Conservation (phyloP, 352 stramenopile species). For the Phytopythium chamaehyphon region DNA sequence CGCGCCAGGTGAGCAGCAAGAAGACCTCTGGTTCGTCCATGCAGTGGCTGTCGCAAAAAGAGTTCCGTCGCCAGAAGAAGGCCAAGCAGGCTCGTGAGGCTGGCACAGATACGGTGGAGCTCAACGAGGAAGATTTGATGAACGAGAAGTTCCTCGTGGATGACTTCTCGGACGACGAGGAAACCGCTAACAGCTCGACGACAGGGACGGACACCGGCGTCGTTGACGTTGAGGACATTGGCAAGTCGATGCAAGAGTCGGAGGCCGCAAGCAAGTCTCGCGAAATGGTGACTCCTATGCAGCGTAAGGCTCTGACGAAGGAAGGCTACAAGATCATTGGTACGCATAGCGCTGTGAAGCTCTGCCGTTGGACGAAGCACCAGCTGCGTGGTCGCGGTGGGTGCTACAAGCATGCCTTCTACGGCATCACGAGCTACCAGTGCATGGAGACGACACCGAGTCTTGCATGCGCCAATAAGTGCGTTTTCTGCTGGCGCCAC, state of each 20-base stretch:
- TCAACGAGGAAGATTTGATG: constrained; percentile 83
- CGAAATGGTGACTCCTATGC: constrained; percentile 96
- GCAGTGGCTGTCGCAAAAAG: constrained; percentile 77
- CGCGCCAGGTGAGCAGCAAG: constrained; percentile 21
- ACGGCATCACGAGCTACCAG: constrained; percentile 98
- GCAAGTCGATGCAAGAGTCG: constrained; percentile 83
- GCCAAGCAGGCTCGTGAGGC: constrained; percentile 54
- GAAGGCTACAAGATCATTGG: constrained; percentile 99
- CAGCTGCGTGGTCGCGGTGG: constrained; percentile 95
- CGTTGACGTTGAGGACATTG: constrained; percentile 86
- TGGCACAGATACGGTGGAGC: constrained; percentile 52
- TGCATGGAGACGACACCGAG: constrained; percentile 99
- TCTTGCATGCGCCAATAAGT: constrained; percentile 98
- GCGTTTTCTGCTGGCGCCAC: constrained; percentile 98
- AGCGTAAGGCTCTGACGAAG: constrained; percentile 93
- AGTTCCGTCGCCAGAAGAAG: constrained; percentile 83
- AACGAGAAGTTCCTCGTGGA: constrained; percentile 78
- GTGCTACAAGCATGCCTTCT: constrained; percentile 99
- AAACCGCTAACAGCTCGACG: constrained; percentile 24
- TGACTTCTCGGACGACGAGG: constrained; percentile 65
- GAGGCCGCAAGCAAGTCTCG: constrained; percentile 58
- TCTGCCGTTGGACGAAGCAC: constrained; percentile 99
- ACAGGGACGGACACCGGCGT: constrained; percentile 41
- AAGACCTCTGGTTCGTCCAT: constrained; percentile 15
- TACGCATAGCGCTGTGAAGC: constrained; percentile 97